A percentile compares a stretch with the other conserved stretches of the same genome.
Conservation (phyloP, 371 early-diverging fungal species). For the Gilbertella persicaria region DNA sequence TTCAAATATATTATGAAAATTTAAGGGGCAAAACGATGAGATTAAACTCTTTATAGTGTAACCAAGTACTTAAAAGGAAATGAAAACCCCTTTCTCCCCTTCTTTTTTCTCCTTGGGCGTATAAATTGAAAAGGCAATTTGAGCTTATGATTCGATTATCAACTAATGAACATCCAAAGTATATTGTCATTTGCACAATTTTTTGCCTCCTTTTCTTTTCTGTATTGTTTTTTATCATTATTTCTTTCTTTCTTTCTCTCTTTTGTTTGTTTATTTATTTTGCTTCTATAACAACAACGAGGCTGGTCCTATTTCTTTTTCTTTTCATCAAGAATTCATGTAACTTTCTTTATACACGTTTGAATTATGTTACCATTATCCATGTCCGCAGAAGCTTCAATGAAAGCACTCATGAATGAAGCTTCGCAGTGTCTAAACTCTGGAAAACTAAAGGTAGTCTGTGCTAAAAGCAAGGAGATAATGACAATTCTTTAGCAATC, state of each 20-base stretch:
- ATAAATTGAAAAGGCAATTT: background rate
- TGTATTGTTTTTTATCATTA: background rate
- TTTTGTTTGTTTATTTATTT: background rate
- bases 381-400: constrained; percentile 17
- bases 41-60: constrained; percentile 6
- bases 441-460: constrained; percentile 27
- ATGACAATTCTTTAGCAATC: constrained; percentile 43
- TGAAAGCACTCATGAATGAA: constrained; percentile 22
- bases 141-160: constrained; percentile 11
- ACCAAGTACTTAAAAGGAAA: background rate
- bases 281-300: no score
- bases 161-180: constrained; percentile 2
- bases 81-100: background rate
- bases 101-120: background rate
- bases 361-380: constrained; percentile 8
- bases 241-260: background rate
- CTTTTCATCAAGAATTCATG: background rate
- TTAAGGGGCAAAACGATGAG: constrained; percentile 6
- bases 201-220: background rate
- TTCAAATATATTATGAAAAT: constrained; percentile 1
- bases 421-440: constrained; percentile 10
- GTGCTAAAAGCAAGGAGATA: background rate
- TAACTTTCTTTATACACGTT: background rate
- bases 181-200: background rate
- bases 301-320: constrained; percentile 2